phyloP scores from a whole-genome alignment of 176 grass and related monocot species.

The Aegilops bicornis region DNA sequence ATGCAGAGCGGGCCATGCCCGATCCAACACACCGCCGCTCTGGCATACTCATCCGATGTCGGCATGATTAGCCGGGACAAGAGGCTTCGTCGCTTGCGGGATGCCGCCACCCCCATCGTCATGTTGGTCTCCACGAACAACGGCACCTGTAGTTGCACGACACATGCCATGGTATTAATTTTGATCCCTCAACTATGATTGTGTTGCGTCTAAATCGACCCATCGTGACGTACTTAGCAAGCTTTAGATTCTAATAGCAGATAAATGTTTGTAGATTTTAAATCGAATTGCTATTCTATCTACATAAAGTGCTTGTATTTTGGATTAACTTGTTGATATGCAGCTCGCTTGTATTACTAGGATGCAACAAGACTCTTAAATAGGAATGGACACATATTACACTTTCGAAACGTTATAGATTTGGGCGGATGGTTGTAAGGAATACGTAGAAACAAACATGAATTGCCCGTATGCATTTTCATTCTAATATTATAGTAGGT shows the following conservation, averaged over 20 bases:
- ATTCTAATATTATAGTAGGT: no score
- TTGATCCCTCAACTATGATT: background rate
- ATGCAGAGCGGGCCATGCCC: slow-evolving; percentile 5
- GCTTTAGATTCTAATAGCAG: background rate
- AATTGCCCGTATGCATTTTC: no score
- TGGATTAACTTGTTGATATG: background rate
- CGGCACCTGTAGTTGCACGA: background rate
- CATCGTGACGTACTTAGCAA: background rate
- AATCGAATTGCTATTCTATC: background rate
- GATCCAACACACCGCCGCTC: background rate
- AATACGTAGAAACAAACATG: no score
- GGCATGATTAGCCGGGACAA: background rate
- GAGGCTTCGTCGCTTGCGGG: background rate
- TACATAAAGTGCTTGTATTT: background rate
- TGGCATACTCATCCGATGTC: background rate
- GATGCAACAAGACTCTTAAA: background rate
- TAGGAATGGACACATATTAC: no score
- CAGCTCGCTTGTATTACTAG: background rate
- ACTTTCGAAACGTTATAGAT: no score
- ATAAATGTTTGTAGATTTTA: background rate
- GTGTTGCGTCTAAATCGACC: no score
- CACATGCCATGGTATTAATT: background rate
- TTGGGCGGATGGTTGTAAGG: no score
- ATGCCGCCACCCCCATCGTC: background rate
- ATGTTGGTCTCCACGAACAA: background rate